Percentiles rank a stretch among this genome's conserved stretches.
Evolutionary conservation across 257 asterid species (phyloP).

Genomic region (Solanum sejunctum): DNA sequence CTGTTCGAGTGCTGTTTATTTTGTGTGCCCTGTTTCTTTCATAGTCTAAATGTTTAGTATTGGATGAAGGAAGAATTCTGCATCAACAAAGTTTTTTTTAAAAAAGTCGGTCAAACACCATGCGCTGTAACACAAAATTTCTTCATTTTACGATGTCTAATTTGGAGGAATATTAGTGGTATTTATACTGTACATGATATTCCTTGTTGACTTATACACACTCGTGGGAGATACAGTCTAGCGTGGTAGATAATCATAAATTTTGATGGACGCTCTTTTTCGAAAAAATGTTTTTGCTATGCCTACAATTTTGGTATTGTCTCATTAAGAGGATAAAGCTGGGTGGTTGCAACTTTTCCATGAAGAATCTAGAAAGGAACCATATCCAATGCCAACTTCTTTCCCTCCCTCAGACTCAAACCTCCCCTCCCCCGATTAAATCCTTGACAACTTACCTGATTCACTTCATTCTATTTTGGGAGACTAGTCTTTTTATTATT

Average conservation of each 20-base stretch:
- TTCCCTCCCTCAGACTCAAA: too few relatives aligned
- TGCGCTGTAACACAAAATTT: neutral
- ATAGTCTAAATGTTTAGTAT: neutral
- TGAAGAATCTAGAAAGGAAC: too few relatives aligned
- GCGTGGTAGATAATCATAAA: neutral
- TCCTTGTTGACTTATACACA: neutral
- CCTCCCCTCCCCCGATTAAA: too few relatives aligned
- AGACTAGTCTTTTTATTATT: neutral
- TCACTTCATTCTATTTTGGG: too few relatives aligned
- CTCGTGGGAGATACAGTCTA: neutral
- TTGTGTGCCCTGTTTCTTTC: neutral
- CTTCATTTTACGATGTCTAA: neutral
- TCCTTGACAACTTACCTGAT: too few relatives aligned
- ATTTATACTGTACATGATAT: neutral
- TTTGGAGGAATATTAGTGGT: neutral
- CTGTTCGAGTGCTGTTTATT: neutral
- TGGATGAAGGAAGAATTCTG: neutral
- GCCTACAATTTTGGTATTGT: neutral
- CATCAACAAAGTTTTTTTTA: neutral
- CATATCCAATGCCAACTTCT: too few relatives aligned
- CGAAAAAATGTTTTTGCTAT: neutral
- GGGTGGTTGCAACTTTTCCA: neutral
- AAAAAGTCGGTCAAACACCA: neutral
- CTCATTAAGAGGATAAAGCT: neutral
- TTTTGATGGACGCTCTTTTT: neutral